phyloP scores from a whole-genome alignment of 2,329 filamentous ascomycete genomes.

The Botryotinia calthae region DNA sequence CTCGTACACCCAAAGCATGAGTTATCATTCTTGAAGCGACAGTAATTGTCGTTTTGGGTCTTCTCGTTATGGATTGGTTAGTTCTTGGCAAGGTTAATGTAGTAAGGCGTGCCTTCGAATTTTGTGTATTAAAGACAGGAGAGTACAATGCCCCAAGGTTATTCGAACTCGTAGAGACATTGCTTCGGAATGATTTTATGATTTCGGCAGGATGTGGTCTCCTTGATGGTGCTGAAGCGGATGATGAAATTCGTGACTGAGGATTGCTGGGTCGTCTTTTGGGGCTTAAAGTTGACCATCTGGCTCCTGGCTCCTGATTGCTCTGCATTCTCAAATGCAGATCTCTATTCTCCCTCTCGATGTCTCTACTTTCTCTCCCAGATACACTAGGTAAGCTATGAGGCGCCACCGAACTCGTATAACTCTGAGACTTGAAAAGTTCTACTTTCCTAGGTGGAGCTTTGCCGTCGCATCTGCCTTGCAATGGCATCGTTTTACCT shows the following conservation, averaged over 20 bases:
- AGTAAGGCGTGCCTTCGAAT: neutral
- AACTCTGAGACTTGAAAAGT: neutral
- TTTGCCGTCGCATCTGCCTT: neutral
- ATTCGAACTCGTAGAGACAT: neutral
- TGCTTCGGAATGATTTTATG: neutral
- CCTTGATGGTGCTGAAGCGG: neutral
- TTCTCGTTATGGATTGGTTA: neutral
- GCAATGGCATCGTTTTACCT: neutral
- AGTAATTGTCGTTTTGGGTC: neutral
- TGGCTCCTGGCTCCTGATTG: too few species aligned
- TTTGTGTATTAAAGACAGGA: neutral
- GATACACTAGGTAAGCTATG: neutral
- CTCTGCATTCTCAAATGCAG: neutral
- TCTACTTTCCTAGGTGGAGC: neutral
- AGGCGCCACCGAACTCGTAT: neutral
- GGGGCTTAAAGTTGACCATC: neutral
- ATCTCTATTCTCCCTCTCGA: neutral
- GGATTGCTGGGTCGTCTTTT: neutral
- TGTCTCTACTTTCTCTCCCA: too few species aligned
- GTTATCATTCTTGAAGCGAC: slow-evolving; percentile 12
- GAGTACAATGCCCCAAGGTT: neutral
- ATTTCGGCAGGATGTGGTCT: slow-evolving; percentile 2
- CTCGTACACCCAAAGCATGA: neutral
- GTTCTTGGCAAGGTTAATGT: too few species aligned
- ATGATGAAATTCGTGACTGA: neutral